A percentile compares a stretch with the other conserved stretches of the same genome.
Evolutionary conservation across 2,329 filamentous ascomycete genomes (phyloP).

Genomic region (Alternaria infectoria): DNA sequence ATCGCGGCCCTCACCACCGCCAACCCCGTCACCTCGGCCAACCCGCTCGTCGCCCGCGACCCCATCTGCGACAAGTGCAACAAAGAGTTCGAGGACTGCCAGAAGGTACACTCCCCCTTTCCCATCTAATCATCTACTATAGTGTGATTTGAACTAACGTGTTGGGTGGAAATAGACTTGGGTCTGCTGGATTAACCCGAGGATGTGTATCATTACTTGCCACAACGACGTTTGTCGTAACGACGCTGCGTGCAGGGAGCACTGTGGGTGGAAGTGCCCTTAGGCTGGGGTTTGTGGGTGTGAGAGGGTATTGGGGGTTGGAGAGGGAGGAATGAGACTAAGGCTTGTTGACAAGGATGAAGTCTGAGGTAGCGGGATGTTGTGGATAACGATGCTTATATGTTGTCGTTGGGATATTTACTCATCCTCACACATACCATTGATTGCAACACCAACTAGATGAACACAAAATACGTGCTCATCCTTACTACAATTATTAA

Average conservation of each 20-base stretch:
- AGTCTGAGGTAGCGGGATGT: not conserved
- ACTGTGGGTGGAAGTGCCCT: not conserved
- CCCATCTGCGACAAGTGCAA: not conserved
- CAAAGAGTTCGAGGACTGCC: not conserved
- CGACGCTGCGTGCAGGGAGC: constrained; percentile 27
- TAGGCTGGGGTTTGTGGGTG: not conserved
- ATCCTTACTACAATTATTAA: not conserved
- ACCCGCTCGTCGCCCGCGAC: not conserved
- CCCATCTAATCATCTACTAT: rapidly evolving
- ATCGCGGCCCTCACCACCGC: not conserved
- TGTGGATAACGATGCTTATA: no score
- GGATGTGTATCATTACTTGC: not conserved
- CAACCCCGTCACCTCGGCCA: not conserved
- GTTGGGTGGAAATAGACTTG: not conserved
- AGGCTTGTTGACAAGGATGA: not conserved
- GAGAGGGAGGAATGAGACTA: not conserved
- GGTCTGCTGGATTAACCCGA: not conserved
- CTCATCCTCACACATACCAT: not conserved
- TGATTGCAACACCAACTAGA: no score
- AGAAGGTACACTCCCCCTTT: not conserved
- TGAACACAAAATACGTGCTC: no score
- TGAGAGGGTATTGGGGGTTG: no score
- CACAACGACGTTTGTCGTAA: not conserved
- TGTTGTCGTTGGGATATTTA: not conserved
- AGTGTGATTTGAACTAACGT: not conserved